These are phyloP conservation scores for Fusarium tuaranense DNA, from an alignment of 2,329 filamentous ascomycete genomes.

Conservation along the genomic window DNA sequence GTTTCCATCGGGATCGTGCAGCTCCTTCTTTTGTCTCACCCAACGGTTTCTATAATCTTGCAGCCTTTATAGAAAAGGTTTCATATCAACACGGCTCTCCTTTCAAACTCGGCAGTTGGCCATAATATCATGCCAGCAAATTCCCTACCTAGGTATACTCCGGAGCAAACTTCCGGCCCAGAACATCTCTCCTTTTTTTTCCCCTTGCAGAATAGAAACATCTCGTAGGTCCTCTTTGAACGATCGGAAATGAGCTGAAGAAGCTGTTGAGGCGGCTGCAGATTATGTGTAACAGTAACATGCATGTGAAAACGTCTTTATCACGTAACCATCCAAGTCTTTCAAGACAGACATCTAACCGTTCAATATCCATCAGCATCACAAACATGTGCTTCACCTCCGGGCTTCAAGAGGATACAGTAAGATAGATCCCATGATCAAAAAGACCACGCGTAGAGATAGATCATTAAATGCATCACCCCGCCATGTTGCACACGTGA, in stretches of 20 bases:
- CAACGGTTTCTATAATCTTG: background rate
- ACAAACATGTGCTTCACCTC: background rate
- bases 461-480: constrained; percentile 13
- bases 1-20: background rate
- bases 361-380: background rate
- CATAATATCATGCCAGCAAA: background rate
- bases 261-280: background rate
- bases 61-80: background rate
- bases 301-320: background rate
- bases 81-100: background rate
- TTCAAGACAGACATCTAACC: background rate
- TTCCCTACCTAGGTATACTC: background rate
- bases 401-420: background rate
- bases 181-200: background rate
- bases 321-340: background rate
- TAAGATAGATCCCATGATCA: background rate
- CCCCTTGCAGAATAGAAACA: background rate
- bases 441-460: background rate
- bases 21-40: background rate
- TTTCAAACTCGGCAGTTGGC: background rate
- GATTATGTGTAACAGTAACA: background rate
- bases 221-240: background rate
- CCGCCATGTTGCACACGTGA: constrained; percentile 21
- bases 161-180: background rate
- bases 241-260: background rate